Evolutionary conservation across 768 basidiomycete genomes (phyloP), one percentile per base, ranked within the genome.

Genomic region (Calocera viscosa): DNA sequence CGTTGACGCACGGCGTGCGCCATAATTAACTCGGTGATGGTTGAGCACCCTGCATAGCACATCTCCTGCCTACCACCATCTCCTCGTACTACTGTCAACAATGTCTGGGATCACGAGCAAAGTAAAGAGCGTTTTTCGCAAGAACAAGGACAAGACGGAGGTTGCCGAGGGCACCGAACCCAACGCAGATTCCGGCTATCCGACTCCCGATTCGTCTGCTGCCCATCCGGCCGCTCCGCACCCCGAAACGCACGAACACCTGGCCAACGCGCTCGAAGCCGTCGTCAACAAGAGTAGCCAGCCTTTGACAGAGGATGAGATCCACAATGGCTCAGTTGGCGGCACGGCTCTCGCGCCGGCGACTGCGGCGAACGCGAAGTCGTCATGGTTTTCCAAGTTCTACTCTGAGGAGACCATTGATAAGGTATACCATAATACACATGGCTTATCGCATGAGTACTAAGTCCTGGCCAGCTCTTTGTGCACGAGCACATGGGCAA

Each of bases 401-500:
- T 60, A 60, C 22, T 22, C 53, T 2, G 70, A 70, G 47, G 74
- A 76, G 41, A 74, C 72, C 2, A 32, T 74, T 7, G 73, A 77
- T 30, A 72, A 72, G 63, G 75, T 76, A 12, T 8, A 73, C 66
- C 14, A 2, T 47, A 22, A 19, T 67, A 22, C 5, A 60, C 53
- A 28, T 10, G 43, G 22, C 24, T 40, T 17, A 53, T 40, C 38
- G 1, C 35, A 64, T 28, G 30, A 30, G n/a, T n/a, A n/a, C n/a
- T 53, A 14, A 28, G n/a, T 12, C 53, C 11, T 19, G 24, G 19
- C 32, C 63, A 77, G 75, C 73, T 77, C 2, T 77, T 76, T 68
- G 68, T 69, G 10, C 70, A 71, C 47, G 76, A 76, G 64, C 74
- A 76, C 65, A 73, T 76, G 72, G 74, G 74, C 22, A 76, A 76